A percentile compares a stretch with the other conserved stretches of the same genome.
Evolutionary conservation across 2,329 filamentous ascomycete species (phyloP).

Genomic region (Penicillium hordei): DNA sequence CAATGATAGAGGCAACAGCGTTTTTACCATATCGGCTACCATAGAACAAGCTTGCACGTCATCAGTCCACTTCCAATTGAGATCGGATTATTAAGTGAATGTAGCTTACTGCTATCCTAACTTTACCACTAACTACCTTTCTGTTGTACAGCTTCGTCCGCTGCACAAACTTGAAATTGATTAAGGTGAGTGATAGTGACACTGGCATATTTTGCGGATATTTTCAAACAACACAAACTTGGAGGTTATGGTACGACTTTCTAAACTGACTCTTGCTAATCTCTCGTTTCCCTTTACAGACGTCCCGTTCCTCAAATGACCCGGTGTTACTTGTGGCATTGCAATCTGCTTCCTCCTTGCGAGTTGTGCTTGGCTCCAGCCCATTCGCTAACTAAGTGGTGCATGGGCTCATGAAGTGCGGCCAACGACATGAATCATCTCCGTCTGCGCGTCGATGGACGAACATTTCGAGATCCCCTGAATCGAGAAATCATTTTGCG

Average conservation of each 20-base stretch:
- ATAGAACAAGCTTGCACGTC: neutral
- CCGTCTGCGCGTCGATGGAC: constrained; percentile 79
- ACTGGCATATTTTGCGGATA: neutral
- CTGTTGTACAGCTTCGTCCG: neutral
- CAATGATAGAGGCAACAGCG: neutral
- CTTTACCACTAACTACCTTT: neutral
- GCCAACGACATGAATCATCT: constrained; percentile 42
- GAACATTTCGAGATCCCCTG: constrained; percentile 75
- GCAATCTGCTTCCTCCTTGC: neutral
- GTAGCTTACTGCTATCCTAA: neutral
- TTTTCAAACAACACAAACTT: neutral
- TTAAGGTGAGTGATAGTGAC: neutral
- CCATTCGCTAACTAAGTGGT: neutral
- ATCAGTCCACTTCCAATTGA: neutral
- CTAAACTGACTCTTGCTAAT: neutral
- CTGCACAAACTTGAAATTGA: neutral
- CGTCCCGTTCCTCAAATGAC: neutral
- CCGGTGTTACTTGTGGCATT: neutral
- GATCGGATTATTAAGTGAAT: neutral
- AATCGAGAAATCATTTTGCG: constrained; percentile 84
- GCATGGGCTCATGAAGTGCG: neutral
- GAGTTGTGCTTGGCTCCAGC: no score
- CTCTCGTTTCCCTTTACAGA: neutral
- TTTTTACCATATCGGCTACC: neutral
- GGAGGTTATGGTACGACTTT: neutral